Percentiles rank a stretch among this genome's conserved stretches.
Conservation (phyloP, 345 rosid genomes). For the Moringa oleifera region DNA sequence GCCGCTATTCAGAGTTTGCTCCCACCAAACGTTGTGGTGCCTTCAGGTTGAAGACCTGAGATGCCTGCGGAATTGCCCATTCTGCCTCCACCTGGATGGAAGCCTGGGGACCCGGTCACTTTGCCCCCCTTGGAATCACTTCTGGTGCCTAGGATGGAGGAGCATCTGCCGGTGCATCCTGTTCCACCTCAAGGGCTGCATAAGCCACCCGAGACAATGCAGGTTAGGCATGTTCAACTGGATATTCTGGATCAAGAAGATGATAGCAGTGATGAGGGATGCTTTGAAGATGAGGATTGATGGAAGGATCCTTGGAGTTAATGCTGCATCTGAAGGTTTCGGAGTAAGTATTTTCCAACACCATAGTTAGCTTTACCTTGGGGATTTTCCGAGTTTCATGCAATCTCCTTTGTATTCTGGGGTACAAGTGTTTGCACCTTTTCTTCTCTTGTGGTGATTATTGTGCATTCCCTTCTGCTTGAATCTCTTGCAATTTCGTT, state of each 20-base stretch:
- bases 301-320: conserved; percentile 6
- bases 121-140: conserved; percentile 64
- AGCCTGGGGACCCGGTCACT: conserved; percentile 81
- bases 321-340: background rate
- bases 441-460: too few species aligned
- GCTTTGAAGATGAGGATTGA: conserved; percentile 38
- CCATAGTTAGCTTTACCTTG: too few species aligned
- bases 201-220: conserved; percentile 64
- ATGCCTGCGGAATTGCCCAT: conserved; percentile 84
- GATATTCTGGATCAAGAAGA: conserved; percentile 70
- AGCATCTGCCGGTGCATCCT: conserved; percentile 39
- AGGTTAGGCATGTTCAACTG: conserved; percentile 77
- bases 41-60: conserved; percentile 91
- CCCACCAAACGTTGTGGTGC: conserved; percentile 59
- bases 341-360: background rate
- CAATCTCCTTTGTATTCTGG: background rate
- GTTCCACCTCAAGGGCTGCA: conserved; percentile 49
- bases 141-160: conserved; percentile 40
- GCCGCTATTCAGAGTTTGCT: conserved; percentile 53
- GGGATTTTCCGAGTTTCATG: background rate
- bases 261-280: conserved; percentile 37
- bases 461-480: too few species aligned
- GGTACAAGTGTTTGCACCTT: too few species aligned
- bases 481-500: too few species aligned
- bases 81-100: conserved; percentile 86